A percentile compares a stretch with the other conserved stretches of the same genome.
These are phyloP conservation scores for Misopates orontium DNA, from an alignment of 257 asterid species.

Conservation along the genomic window DNA sequence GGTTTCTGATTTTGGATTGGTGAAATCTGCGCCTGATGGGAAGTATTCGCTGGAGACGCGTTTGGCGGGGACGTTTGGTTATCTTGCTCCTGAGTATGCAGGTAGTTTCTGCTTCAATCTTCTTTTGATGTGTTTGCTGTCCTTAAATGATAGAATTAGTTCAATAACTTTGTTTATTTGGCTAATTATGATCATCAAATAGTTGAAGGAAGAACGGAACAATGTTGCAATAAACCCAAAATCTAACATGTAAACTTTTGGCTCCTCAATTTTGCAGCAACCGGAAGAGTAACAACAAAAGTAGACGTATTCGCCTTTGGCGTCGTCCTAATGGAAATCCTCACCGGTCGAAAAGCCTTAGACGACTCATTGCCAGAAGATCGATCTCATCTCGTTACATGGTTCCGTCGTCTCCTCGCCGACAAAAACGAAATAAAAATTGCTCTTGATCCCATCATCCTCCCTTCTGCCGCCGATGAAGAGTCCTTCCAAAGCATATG, in stretches of 20 bases:
- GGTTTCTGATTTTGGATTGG: slow-evolving; percentile 95
- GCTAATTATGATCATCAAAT: too few relatives aligned
- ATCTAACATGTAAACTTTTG: too few relatives aligned
- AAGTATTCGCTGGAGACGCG: slow-evolving; percentile 61
- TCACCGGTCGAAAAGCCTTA: slow-evolving; percentile 70
- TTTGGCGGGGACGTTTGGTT: slow-evolving; percentile 94
- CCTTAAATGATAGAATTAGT: too few relatives aligned
- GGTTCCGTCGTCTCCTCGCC: slow-evolving; percentile 56
- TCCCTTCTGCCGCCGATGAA: slow-evolving; percentile 39
- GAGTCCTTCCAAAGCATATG: slow-evolving; percentile 51
- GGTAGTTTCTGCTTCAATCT: slow-evolving; percentile 52
- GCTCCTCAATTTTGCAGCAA: slow-evolving; percentile 42
- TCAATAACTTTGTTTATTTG: too few relatives aligned
- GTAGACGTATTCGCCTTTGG: slow-evolving; percentile 87
- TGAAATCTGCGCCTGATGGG: slow-evolving; percentile 67
- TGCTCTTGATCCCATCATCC: slow-evolving; percentile 45
- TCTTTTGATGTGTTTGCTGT: too few relatives aligned
- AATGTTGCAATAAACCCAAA: too few relatives aligned
- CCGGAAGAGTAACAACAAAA: slow-evolving; percentile 85
- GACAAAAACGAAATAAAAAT: slow-evolving; percentile 45
- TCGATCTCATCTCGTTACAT: slow-evolving; percentile 55
- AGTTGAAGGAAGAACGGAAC: too few relatives aligned
- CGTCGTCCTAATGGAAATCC: slow-evolving; percentile 81
- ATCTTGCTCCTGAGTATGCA: slow-evolving; percentile 95
- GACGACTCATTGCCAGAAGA: slow-evolving; percentile 73